phyloP scores from a whole-genome alignment of 257 asterid genomes.

The Oldenlandia corymbosa region DNA sequence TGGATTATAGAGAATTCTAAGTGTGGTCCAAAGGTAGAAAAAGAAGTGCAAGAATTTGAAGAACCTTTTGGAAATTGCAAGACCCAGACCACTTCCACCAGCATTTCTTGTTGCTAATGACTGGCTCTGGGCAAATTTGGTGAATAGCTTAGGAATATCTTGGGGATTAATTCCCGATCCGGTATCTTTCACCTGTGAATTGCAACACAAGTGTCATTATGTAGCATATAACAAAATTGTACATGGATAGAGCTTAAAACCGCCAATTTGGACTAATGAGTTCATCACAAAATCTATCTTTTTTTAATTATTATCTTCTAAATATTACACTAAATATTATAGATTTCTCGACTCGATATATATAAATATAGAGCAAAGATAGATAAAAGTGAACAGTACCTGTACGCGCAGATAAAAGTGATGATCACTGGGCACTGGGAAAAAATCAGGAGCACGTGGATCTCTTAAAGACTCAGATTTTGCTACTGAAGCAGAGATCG shows the following conservation, averaged over 20 bases:
- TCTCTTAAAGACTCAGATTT: conserved; percentile 72
- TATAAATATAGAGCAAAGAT: too few relatives aligned
- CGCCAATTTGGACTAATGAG: too few relatives aligned
- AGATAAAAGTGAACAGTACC: conserved; percentile 50
- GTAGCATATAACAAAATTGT: neutral
- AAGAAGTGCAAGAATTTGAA: neutral
- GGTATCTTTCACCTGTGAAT: conserved; percentile 82
- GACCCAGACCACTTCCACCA: conserved; percentile 94
- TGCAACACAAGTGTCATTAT: conserved; percentile 7
- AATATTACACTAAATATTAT: too few relatives aligned
- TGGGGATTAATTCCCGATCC: conserved; percentile 84
- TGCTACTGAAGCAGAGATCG: conserved; percentile 70
- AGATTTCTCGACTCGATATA: too few relatives aligned
- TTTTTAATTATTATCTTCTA: too few relatives aligned
- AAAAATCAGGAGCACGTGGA: conserved; percentile 75
- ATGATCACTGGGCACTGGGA: conserved; percentile 60
- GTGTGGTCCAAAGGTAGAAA: neutral
- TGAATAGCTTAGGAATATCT: conserved; percentile 81
- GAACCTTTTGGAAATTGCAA: conserved; percentile 91
- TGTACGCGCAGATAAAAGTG: conserved; percentile 86
- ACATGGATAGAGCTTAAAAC: too few relatives aligned
- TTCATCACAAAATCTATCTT: too few relatives aligned
- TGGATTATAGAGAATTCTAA: neutral
- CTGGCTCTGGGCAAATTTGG: conserved; percentile 80
- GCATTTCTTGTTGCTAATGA: conserved; percentile 59